Percentiles rank a stretch among this genome's conserved stretches.
phyloP scores from a whole-genome alignment of 2,329 filamentous ascomycete genomes.

The Raffaelea albimanens region DNA sequence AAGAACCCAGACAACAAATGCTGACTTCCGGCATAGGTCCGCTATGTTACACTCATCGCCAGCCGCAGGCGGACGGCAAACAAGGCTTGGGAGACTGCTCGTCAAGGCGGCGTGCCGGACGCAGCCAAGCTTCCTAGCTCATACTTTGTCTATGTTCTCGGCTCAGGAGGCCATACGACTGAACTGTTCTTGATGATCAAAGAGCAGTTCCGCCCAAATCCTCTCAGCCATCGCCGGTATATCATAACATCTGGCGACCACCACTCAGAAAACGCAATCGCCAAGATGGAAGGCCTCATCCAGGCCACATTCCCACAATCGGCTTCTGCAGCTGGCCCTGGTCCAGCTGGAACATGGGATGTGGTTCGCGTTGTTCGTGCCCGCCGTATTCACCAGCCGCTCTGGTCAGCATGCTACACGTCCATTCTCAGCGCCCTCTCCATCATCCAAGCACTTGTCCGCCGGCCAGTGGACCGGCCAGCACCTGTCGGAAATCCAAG shows the following conservation, averaged over 20 bases:
- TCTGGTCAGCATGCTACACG: constrained; percentile 62
- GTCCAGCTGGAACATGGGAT: constrained; percentile 43
- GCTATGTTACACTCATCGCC: constrained; percentile 4
- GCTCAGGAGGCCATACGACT: constrained; percentile 87
- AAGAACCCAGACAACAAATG: too few relatives aligned
- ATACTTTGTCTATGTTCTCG: constrained; percentile 72
- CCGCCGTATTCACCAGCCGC: constrained; percentile 70
- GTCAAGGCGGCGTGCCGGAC: constrained; percentile 8
- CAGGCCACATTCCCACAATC: constrained; percentile 24
- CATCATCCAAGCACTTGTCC: constrained; percentile 20
- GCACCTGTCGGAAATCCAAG: constrained; percentile 4
- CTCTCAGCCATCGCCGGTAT: constrained; percentile 64
- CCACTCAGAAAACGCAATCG: constrained; percentile 56
- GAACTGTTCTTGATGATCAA: constrained; percentile 86
- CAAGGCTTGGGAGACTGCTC: constrained; percentile 6
- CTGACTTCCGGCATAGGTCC: constrained; percentile 4
- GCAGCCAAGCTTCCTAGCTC: constrained; percentile 18
- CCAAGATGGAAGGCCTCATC: constrained; percentile 50
- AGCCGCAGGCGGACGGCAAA: constrained; percentile 2
- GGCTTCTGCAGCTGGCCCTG: background rate
- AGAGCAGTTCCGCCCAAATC: constrained; percentile 40
- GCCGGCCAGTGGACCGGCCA: constrained; percentile 16
- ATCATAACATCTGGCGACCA: constrained; percentile 68
- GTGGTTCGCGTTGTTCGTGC: constrained; percentile 66
- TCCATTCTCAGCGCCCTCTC: constrained; percentile 50